Evolutionary conservation across 2,329 filamentous ascomycete genomes (phyloP), one percentile per base, ranked within the genome.

Genomic region (Beauveria sp.): DNA sequence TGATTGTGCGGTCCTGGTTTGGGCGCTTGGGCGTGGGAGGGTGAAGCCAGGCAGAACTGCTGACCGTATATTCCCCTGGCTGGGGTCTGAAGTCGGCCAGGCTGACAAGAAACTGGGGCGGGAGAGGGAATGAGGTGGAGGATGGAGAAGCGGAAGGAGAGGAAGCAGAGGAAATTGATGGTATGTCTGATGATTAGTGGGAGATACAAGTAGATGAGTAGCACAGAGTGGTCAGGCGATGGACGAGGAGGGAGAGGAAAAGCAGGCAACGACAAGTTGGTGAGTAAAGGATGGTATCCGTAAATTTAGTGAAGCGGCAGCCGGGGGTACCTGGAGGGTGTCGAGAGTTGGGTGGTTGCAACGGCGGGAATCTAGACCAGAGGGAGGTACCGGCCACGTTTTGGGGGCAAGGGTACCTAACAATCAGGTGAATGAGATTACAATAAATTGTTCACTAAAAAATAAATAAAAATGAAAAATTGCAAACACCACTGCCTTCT

Each of bases 1-100:
- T 28, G 46, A 26, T 14, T 49, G 14, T 50, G 46, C 18, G 20
- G 30, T 42, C 3, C 46, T 51, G 46, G 30, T 22, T 58, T 58
- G 46, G 46, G 56, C 56, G 56, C 34, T 58, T 51, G 56, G 56
- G 56, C 34, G 53, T 30, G n/a, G 55, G 55, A 38, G 46, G 55
- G 46, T 34, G 34, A 58, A 51, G 46, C 28, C 56, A 58, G 56
- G 56, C 56, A 58, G 56, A 51, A 58, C 46, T 42, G 56, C 46
- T 58, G 56, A 58, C 56, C 46, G 56, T 58, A 20, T 58, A 58
- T 58, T 58, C 56, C 38, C 56, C 56, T 58, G 45, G 56, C 56
- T 42, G 46, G 56, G 56, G 56, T 50, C 46, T 42, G 56, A 24
- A 30, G 56, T 26, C 24, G 43, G 28, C 54, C 43, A 57, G 54